phyloP scores from a whole-genome alignment of 129 eudicot species.

The Lonicera japonica region DNA sequence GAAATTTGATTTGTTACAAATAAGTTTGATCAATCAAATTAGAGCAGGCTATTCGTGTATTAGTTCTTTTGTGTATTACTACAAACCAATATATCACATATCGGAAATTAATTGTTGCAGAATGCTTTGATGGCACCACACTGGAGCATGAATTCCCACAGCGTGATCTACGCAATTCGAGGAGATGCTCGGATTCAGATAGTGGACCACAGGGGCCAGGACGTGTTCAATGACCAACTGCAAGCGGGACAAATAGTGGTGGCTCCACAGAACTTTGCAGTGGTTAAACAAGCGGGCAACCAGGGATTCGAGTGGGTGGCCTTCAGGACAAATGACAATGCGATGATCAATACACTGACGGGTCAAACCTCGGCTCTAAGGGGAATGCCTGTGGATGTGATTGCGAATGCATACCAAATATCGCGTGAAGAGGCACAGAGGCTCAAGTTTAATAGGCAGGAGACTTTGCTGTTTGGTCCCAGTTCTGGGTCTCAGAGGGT shows the following conservation, averaged over 20 bases:
- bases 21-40: too few species aligned
- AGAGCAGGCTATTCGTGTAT: too few species aligned
- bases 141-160: slow-evolving; percentile 61
- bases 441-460: slow-evolving; percentile 33
- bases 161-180: slow-evolving; percentile 35
- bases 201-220: slow-evolving; percentile 49
- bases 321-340: slow-evolving; percentile 65
- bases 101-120: slow-evolving; percentile 6
- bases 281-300: slow-evolving; percentile 46
- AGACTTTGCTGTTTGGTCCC: slow-evolving; percentile 8
- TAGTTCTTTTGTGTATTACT: neutral
- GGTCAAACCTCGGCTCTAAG: slow-evolving; percentile 61
- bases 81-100: neutral
- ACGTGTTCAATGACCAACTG: slow-evolving; percentile 50
- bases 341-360: slow-evolving; percentile 49
- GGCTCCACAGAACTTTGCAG: slow-evolving; percentile 60
- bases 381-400: slow-evolving; percentile 48
- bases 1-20: neutral
- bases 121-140: slow-evolving; percentile 58
- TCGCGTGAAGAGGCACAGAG: slow-evolving; percentile 42
- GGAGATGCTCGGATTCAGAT: slow-evolving; percentile 53
- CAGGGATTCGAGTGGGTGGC: slow-evolving; percentile 56
- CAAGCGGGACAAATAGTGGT: slow-evolving; percentile 51
- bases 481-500: neutral
- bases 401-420: slow-evolving; percentile 47